Evolutionary conservation across 2,329 filamentous ascomycete species (phyloP).

Genomic region (Claviceps pazoutovae): DNA sequence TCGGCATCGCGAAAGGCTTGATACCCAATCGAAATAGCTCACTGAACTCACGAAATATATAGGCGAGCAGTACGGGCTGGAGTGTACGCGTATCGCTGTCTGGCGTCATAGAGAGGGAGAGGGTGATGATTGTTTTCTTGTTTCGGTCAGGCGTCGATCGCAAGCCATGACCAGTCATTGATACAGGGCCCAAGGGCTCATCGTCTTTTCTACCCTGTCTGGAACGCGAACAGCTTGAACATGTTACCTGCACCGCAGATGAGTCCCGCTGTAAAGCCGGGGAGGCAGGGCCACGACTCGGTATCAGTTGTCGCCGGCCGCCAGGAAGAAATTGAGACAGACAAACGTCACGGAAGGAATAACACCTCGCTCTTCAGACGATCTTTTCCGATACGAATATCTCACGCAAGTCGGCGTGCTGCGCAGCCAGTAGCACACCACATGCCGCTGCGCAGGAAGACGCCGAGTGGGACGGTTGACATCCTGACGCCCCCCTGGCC

Average conservation of each 20-base stretch:
- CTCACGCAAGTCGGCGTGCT: constrained; percentile 13
- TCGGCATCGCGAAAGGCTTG: not conserved
- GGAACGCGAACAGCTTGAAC: constrained; percentile 7
- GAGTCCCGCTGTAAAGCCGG: constrained; percentile 36
- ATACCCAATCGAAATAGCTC: not conserved
- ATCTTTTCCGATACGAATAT: constrained; percentile 20
- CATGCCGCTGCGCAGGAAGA: constrained; percentile 54
- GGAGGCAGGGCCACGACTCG: constrained; percentile 25
- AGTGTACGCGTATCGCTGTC: not conserved
- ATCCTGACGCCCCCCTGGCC: constrained; percentile 60
- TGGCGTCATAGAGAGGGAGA: constrained; percentile 3
- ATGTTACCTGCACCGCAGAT: constrained; percentile 40
- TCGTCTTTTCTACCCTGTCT: constrained; percentile 2
- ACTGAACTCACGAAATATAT: not conserved
- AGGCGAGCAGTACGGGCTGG: not conserved
- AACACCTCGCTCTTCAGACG: constrained; percentile 13
- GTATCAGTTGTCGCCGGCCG: not conserved
- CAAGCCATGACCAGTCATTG: constrained; percentile 27
- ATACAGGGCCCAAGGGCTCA: constrained; percentile 12
- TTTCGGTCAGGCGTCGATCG: constrained; percentile 27
- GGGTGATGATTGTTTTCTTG: constrained; percentile 20
- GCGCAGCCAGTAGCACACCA: constrained; percentile 6
- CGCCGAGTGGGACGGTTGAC: constrained; percentile 82
- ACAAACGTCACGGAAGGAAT: constrained; percentile 6
- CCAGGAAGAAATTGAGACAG: constrained; percentile 1